phyloP scores from a whole-genome alignment of 1,284 basidiomycete genomes.

The Trichosporon coremiiforme region DNA sequence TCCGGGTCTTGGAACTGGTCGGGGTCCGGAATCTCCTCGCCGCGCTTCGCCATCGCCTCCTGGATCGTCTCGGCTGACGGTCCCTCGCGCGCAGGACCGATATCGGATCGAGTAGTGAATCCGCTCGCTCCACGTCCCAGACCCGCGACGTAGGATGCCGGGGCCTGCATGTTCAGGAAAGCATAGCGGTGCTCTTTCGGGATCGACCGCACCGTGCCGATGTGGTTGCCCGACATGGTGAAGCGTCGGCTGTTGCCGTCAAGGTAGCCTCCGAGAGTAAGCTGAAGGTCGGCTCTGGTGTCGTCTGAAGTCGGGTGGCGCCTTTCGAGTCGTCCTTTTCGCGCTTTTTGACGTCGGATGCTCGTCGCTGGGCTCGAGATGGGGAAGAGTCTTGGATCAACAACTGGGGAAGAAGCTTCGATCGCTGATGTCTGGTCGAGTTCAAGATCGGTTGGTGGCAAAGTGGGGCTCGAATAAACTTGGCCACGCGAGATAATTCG shows the following conservation, averaged over 20 bases:
- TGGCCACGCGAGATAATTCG: slow-evolving; percentile 14
- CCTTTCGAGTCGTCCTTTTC: background rate
- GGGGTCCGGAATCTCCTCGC: slow-evolving; percentile 85
- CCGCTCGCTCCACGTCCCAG: slow-evolving; percentile 95
- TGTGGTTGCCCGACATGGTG: slow-evolving; percentile 43
- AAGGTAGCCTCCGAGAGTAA: background rate
- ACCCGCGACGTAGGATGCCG: slow-evolving; percentile 93
- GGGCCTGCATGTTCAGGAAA: slow-evolving; percentile 66
- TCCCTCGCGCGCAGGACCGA: slow-evolving; percentile 93
- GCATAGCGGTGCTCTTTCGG: slow-evolving; percentile 53
- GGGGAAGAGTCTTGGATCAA: too few relatives aligned
- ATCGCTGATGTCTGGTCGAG: background rate
- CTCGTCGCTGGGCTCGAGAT: background rate
- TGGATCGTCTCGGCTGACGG: slow-evolving; percentile 85
- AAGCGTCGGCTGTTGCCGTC: background rate
- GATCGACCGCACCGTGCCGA: slow-evolving; percentile 53
- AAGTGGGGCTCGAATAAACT: slow-evolving; percentile 11
- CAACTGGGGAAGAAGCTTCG: background rate
- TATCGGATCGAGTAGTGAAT: slow-evolving; percentile 98
- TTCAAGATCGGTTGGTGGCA: slow-evolving; percentile 11
- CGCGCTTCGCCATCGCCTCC: slow-evolving; percentile 77
- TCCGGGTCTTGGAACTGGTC: slow-evolving; percentile 92
- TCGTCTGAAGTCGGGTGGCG: background rate
- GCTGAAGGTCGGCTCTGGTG: background rate
- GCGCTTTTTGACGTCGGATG: background rate